Evolutionary conservation across 2,329 filamentous ascomycete genomes (phyloP).

Genomic region (Colletotrichum neosansevieriae): DNA sequence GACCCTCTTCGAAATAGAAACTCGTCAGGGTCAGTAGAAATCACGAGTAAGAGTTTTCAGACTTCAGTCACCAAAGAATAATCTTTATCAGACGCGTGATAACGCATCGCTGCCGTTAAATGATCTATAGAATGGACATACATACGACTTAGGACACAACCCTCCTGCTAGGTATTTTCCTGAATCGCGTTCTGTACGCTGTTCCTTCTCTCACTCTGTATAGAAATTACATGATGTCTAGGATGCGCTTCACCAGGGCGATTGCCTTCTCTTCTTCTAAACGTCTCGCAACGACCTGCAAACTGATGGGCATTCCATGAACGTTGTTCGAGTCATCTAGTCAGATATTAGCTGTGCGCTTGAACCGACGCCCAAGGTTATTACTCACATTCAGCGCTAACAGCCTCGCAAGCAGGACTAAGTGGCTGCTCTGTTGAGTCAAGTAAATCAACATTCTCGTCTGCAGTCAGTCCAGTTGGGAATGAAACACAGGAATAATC

Average conservation of each 20-base stretch:
- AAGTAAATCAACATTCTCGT: slow-evolving; percentile 53
- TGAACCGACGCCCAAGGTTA: not conserved
- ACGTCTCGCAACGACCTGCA: slow-evolving; percentile 58
- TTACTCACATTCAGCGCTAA: slow-evolving; percentile 58
- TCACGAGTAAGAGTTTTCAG: no score
- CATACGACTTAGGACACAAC: no score
- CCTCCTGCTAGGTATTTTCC: no score
- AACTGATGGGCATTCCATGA: slow-evolving; percentile 57
- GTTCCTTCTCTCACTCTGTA: no score
- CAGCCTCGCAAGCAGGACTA: slow-evolving; percentile 51
- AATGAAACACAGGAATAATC: slow-evolving; percentile 63
- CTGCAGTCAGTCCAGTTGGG: slow-evolving; percentile 55
- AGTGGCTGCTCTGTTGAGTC: slow-evolving; percentile 49
- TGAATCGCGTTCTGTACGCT: no score
- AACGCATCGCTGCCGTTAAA: no score
- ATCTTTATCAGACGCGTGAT: no score
- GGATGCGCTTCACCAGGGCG: slow-evolving; percentile 47
- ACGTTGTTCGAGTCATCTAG: slow-evolving; percentile 54
- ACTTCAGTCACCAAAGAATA: no score
- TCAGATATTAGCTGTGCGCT: not conserved
- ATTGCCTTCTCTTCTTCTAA: slow-evolving; percentile 57
- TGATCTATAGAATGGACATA: no score
- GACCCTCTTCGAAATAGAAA: no score
- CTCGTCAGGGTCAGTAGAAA: no score
- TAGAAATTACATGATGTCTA: not conserved